These are phyloP conservation scores for Nigrograna mackinnonii DNA, from an alignment of 2,329 filamentous ascomycete species.

Conservation along the genomic window DNA sequence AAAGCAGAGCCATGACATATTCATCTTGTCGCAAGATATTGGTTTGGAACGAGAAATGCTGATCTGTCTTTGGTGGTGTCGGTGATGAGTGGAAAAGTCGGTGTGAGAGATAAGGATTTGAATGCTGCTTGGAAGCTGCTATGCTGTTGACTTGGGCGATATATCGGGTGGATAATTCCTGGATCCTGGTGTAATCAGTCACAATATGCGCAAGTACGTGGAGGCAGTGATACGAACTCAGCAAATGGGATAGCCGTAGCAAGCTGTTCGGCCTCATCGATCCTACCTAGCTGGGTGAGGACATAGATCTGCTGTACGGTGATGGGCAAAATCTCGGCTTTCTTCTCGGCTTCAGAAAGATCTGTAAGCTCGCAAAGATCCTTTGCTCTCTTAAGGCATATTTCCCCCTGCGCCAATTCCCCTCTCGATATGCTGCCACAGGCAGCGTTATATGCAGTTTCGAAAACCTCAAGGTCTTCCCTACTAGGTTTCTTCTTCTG, in stretches of 20 bases:
- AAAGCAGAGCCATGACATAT: conserved; percentile 66
- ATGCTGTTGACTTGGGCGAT: conserved; percentile 70
- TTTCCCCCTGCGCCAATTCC: conserved; percentile 65
- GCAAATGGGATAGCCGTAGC: conserved; percentile 64
- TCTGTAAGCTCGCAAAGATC: conserved; percentile 76
- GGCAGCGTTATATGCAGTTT: conserved; percentile 80
- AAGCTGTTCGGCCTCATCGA: conserved; percentile 66
- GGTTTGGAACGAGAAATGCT: conserved; percentile 73
- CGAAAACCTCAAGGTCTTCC: conserved; percentile 74
- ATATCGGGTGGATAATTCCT: conserved; percentile 67
- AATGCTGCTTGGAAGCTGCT: conserved; percentile 47
- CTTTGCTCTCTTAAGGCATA: conserved; percentile 70
- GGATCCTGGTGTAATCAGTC: conserved; percentile 61
- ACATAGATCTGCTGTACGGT: conserved; percentile 77
- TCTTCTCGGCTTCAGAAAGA: conserved; percentile 73
- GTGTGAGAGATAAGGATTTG: conserved; percentile 72
- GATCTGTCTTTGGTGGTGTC: conserved; percentile 59
- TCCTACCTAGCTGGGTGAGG: conserved; percentile 66
- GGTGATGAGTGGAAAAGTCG: conserved; percentile 62
- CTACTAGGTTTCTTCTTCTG: conserved; percentile 59
- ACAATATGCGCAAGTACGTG: too few species aligned
- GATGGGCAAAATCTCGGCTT: conserved; percentile 74
- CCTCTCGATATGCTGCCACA: conserved; percentile 73
- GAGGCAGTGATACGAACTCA: too few species aligned
- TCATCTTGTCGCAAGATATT: conserved; percentile 65